phyloP scores from a whole-genome alignment of 768 basidiomycete species.

The Tulasnella calospora region DNA sequence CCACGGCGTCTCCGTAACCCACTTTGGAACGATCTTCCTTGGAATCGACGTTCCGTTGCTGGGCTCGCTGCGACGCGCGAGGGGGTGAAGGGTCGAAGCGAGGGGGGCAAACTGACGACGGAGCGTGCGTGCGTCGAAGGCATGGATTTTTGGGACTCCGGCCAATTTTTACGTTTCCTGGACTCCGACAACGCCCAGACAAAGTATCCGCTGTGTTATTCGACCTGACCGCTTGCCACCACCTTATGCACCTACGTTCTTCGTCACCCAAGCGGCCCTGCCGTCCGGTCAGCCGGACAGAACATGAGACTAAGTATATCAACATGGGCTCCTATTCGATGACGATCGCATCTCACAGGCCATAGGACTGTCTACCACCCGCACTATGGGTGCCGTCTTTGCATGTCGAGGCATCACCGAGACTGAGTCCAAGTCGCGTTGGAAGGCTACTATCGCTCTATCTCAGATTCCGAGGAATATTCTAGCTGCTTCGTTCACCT shows the following conservation, averaged over 20 bases:
- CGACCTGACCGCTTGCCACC: neutral
- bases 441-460: constrained; percentile 14
- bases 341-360: constrained; percentile 18
- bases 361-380: neutral
- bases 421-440: neutral
- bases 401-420: constrained; percentile 7
- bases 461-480: constrained; percentile 16
- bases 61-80: neutral
- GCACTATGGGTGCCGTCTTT: constrained; percentile 3
- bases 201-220: constrained; percentile 8
- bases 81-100: neutral
- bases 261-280: neutral
- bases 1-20: neutral
- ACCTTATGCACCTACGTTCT: neutral
- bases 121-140: neutral
- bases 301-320: neutral
- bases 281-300: neutral
- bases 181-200: neutral
- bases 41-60: neutral
- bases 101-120: neutral
- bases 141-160: constrained; percentile 7
- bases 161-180: constrained; percentile 7
- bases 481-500: neutral
- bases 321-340: neutral
- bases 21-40: constrained; percentile 3